phyloP scores from a whole-genome alignment of 305 asterid species.

The Plantago coronopus region DNA sequence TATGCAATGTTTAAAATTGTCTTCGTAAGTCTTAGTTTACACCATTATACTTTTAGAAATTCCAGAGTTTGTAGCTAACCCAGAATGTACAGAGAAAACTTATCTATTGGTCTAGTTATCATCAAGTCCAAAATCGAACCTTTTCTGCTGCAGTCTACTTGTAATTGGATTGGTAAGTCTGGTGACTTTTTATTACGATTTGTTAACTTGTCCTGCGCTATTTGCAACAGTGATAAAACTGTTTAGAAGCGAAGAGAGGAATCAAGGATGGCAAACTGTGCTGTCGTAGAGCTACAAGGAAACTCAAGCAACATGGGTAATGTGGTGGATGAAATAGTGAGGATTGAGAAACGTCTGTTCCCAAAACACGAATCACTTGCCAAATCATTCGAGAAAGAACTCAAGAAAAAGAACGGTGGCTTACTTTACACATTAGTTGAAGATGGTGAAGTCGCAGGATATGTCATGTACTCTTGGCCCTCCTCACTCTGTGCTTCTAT shows the following conservation, averaged over 20 bases:
- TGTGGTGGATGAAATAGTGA: slow-evolving; percentile 56
- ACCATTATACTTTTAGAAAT: too few species aligned
- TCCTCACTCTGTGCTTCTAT: slow-evolving; percentile 75
- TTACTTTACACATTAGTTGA: slow-evolving; percentile 44
- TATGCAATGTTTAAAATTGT: too few species aligned
- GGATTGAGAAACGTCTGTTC: slow-evolving; percentile 71
- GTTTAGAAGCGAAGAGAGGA: neutral
- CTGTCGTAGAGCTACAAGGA: slow-evolving; percentile 42
- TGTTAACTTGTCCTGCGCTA: neutral
- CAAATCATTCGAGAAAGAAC: slow-evolving; percentile 59
- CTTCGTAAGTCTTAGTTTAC: too few species aligned
- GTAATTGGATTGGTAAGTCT: neutral
- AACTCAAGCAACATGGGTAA: slow-evolving; percentile 42
- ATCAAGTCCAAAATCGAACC: too few species aligned
- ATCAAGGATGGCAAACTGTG: slow-evolving; percentile 37
- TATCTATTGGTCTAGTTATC: too few species aligned
- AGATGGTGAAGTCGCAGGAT: slow-evolving; percentile 68
- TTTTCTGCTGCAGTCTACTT: too few species aligned
- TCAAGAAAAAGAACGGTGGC: slow-evolving; percentile 59
- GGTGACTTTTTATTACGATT: neutral
- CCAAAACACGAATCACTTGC: slow-evolving; percentile 91
- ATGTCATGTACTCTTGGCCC: slow-evolving; percentile 79
- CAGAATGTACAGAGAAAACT: too few species aligned
- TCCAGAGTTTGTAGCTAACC: too few species aligned
- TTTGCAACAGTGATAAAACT: neutral